Conservation (phyloP, 192 early-diverging fungal species). For the Umbelopsis sp. region DNA sequence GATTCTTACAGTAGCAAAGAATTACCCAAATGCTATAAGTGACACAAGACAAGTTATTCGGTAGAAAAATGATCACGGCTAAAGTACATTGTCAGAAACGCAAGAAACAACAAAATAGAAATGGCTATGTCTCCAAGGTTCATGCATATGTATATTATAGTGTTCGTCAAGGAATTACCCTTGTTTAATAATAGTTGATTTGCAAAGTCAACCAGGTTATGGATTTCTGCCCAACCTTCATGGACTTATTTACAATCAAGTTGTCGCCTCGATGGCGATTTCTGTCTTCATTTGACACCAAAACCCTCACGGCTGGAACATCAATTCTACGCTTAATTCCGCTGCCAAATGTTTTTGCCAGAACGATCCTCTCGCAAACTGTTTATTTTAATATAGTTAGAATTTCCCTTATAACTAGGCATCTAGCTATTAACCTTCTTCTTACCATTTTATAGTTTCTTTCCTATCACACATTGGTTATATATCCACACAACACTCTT, state of each 20-base stretch:
- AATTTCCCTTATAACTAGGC: background rate
- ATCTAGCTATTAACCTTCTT: background rate
- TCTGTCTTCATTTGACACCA: slow-evolving; percentile 14
- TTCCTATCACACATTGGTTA: background rate
- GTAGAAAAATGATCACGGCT: too few species aligned
- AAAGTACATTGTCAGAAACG: too few species aligned
- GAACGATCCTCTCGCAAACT: background rate
- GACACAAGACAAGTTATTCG: too few species aligned
- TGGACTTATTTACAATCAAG: slow-evolving; percentile 10
- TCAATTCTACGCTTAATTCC: background rate
- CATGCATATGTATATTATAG: too few species aligned
- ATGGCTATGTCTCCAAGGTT: too few species aligned
- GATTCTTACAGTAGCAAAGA: too few species aligned
- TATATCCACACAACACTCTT: too few species aligned
- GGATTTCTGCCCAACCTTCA: background rate
- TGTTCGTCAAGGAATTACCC: too few species aligned
- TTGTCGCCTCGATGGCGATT: slow-evolving; percentile 4
- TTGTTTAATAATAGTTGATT: background rate
- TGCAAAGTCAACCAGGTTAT: background rate
- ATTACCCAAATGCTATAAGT: too few species aligned
- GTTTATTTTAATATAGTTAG: background rate
- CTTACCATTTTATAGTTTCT: background rate
- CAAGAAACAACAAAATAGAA: too few species aligned
- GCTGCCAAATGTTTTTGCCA: background rate
- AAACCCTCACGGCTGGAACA: slow-evolving; percentile 4